Base-by-base conservation (phyloP, 768 basidiomycete genomes). In the Lentinula aciculospora region DNA sequence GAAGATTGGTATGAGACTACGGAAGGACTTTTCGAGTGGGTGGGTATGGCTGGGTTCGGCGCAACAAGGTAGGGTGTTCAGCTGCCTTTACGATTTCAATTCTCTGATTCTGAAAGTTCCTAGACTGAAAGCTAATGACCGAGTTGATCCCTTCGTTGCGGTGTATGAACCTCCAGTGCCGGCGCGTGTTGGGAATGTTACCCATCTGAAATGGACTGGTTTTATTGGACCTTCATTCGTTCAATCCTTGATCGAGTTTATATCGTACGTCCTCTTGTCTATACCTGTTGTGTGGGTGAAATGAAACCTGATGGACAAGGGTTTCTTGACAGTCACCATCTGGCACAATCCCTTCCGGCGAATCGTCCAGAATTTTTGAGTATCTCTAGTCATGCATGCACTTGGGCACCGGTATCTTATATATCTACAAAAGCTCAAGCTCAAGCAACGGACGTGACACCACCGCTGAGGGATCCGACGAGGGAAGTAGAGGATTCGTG, bases 61-160 rank as follows among this genome's bases (percentile, higher is more conserved):
- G 75, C 89, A 1, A 85, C 87, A 65, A 76, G 89, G 89, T 85
- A 40, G 23, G 29, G 9, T 27, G 3, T 29, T 13, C 10, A 13
- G 21, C 4, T 17, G 21, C 15, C 9, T 12, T 31, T 5, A n/a
- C 10, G 6, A 3, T 25, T 50, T 25, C 21, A 21, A n/a, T n/a
- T n/a, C n/a, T n/a, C 17, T 28, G 37, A 45, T n/a, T 46, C n/a
- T 47, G 29, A 51, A 10, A 3, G 8, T 13, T 12, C 60, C n/a
- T n/a, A 91, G 89, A 63, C 66, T 91, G 4, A 67, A 73, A 36
- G 81, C 74, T 3, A 82, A 82, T 62, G 88, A 89, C 62, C 77
- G 81, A 46, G 81, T 83, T 27, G 84, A 89, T 61, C 83, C 88
- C 9, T 90, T 81, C 59, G 76, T 89, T 9, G 82, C 86, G 1